Evolutionary conservation across 352 stramenopile species (phyloP).

Genomic region (Phytopythium oedochilum): DNA sequence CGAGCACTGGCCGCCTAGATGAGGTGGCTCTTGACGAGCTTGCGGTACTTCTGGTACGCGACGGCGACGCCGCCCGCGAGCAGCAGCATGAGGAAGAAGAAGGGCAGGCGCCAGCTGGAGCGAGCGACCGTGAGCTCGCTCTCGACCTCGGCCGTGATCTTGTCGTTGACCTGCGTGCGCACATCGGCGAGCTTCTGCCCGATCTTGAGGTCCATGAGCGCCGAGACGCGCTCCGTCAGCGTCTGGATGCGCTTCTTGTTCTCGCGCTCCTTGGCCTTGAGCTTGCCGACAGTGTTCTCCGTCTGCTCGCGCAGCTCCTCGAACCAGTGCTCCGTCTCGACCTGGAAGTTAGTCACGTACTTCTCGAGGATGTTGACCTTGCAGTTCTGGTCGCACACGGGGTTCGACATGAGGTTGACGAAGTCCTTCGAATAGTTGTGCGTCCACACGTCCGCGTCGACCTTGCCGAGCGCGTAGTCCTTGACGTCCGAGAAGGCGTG

Average conservation of each 20-base stretch:
- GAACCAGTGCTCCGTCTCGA: conserved; percentile 83
- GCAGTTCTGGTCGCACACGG: conserved; percentile 69
- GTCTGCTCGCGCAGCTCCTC: conserved; percentile 78
- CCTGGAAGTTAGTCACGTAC: conserved; percentile 74
- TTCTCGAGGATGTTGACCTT: conserved; percentile 82
- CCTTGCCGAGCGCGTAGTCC: conserved; percentile 43
- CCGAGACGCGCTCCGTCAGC: conserved; percentile 65
- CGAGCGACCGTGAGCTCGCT: conserved; percentile 54
- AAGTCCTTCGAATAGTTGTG: conserved; percentile 88
- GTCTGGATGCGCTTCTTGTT: conserved; percentile 72
- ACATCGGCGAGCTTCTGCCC: conserved; percentile 59
- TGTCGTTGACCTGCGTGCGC: conserved; percentile 53
- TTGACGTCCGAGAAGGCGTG: conserved; percentile 56
- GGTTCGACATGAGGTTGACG: conserved; percentile 45
- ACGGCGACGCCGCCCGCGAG: conserved; percentile 52
- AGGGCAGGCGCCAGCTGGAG: conserved; percentile 73
- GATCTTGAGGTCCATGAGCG: conserved; percentile 74
- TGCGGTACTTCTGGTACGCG: conserved; percentile 85
- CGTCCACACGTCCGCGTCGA: conserved; percentile 68
- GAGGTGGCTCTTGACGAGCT: conserved; percentile 81
- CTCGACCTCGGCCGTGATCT: conserved; percentile 68
- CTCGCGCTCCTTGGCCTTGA: conserved; percentile 62
- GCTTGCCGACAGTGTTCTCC: conserved; percentile 66
- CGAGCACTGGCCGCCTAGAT: conserved; percentile 46
- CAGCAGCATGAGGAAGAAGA: conserved; percentile 70